These are phyloP conservation scores for Colletotrichum sansevieriae DNA, from an alignment of 2,329 filamentous ascomycete species.

Conservation along the genomic window DNA sequence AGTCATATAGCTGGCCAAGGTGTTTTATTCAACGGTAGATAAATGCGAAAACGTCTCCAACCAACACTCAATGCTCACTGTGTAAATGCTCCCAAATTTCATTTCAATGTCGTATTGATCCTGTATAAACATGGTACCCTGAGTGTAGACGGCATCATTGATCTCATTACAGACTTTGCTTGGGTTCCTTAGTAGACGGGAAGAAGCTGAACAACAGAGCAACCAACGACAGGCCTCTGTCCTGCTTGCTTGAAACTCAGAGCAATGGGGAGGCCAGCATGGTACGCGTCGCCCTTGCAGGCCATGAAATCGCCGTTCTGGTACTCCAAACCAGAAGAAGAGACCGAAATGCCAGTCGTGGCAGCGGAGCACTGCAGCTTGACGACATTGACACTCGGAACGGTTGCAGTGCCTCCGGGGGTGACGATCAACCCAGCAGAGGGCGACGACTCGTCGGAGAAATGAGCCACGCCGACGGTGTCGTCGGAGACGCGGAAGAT, in stretches of 20 bases:
- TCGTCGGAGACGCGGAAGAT: neutral
- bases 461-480: slow-evolving; percentile 4
- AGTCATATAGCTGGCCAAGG: neutral
- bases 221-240: slow-evolving; percentile 1
- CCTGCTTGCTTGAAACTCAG: slow-evolving; percentile 26
- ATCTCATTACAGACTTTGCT: neutral
- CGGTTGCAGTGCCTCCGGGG: slow-evolving; percentile 5
- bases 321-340: neutral
- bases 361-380: slow-evolving; percentile 5
- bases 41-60: neutral
- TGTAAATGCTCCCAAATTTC: neutral
- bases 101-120: neutral
- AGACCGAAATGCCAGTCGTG: neutral
- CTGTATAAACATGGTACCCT: neutral
- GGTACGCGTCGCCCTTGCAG: neutral
- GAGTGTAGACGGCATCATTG: neutral
- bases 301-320: neutral
- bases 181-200: neutral
- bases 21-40: neutral
- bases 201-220: slow-evolving; percentile 15
- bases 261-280: neutral
- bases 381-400: neutral
- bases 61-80: neutral
- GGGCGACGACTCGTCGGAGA: neutral
- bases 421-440: slow-evolving; percentile 11